Conservation (phyloP, 2,329 filamentous ascomycete genomes). For the Aureobasidium zeae region DNA sequence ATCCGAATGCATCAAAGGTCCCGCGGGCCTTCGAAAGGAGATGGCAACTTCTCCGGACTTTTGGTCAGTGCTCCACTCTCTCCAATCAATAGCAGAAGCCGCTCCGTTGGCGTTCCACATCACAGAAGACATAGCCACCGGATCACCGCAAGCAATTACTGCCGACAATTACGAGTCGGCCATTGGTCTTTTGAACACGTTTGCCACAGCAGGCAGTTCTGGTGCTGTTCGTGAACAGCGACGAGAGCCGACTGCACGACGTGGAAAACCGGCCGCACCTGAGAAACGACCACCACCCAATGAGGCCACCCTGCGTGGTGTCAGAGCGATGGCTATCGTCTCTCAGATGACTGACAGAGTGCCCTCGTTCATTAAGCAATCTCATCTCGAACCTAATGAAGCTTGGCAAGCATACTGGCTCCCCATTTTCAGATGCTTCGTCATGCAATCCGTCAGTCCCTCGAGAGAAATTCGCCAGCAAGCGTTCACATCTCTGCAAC, state of each 20-base stretch:
- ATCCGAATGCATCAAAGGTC: constrained; percentile 66
- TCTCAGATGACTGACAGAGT: constrained; percentile 74
- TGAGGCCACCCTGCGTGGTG: constrained; percentile 67
- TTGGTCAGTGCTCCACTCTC: constrained; percentile 76
- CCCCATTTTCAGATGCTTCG: constrained; percentile 82
- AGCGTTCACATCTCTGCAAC: constrained; percentile 76
- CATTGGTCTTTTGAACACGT: constrained; percentile 75
- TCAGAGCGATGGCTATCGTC: constrained; percentile 71
- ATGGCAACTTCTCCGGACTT: constrained; percentile 96
- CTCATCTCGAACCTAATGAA: constrained; percentile 63
- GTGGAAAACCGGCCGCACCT: constrained; percentile 42
- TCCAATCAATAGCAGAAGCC: constrained; percentile 58
- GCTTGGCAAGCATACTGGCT: constrained; percentile 98
- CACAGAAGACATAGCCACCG: constrained; percentile 66
- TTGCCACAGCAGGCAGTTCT: constrained; percentile 72
- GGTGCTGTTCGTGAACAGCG: constrained; percentile 62
- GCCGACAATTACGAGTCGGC: constrained; percentile 93
- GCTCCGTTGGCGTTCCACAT: constrained; percentile 76
- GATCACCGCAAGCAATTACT: constrained; percentile 68
- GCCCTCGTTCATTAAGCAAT: constrained; percentile 80
- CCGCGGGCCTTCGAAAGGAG: constrained; percentile 73
- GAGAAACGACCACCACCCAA: constrained; percentile 32
- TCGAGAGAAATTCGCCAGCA: constrained; percentile 87
- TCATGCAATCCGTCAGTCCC: constrained; percentile 84
- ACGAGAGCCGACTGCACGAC: constrained; percentile 25